A percentile compares a stretch with the other conserved stretches of the same genome.
These are phyloP conservation scores for Phytophthora pseudosyringae DNA, from an alignment of 352 stramenopile genomes.

Conservation along the genomic window DNA sequence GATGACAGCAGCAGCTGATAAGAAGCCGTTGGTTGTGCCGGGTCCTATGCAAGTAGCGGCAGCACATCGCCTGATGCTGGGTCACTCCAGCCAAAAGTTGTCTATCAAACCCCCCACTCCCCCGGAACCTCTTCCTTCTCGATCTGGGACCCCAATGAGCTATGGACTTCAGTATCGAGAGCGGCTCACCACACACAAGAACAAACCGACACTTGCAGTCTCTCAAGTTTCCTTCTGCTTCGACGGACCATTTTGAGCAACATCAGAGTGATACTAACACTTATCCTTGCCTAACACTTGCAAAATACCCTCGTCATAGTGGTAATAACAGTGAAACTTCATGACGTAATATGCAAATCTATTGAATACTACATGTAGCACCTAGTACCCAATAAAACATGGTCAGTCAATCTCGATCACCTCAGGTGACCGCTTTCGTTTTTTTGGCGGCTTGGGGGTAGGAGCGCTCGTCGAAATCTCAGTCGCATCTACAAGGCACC, in stretches of 20 bases:
- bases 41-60: constrained; percentile 77
- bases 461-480: not conserved
- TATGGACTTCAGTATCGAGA: constrained; percentile 86
- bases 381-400: not conserved
- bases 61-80: constrained; percentile 83
- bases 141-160: constrained; percentile 60
- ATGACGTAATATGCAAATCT: constrained; percentile 4
- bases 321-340: constrained; percentile 2
- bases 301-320: not conserved
- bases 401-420: constrained; percentile 40
- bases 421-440: constrained; percentile 26
- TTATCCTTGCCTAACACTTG: not conserved
- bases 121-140: constrained; percentile 50
- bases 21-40: constrained; percentile 68
- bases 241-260: constrained; percentile 28
- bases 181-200: constrained; percentile 71
- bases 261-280: not conserved
- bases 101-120: constrained; percentile 80
- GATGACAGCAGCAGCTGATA: constrained; percentile 45
- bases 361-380: not conserved
- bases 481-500: constrained; percentile 6
- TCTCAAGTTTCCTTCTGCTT: constrained; percentile 81
- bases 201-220: constrained; percentile 80
- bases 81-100: constrained; percentile 83
- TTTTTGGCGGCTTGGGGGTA: constrained; percentile 18